Percentiles rank a stretch among this genome's conserved stretches.
phyloP scores from a whole-genome alignment of 2,329 filamentous ascomycete species.

The Phialophora expanda region DNA sequence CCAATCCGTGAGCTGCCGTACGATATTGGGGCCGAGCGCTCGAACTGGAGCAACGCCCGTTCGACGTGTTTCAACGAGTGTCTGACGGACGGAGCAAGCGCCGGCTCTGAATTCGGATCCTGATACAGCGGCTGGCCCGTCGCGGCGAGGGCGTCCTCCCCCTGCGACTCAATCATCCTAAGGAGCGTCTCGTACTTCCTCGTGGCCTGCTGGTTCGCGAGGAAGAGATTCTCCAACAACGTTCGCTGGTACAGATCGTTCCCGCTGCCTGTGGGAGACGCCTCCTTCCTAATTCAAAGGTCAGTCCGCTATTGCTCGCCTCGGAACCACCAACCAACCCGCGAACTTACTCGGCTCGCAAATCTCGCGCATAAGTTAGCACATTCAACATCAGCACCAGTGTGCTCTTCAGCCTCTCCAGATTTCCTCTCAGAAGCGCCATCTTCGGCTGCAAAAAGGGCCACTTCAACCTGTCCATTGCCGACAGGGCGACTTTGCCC shows the following conservation, averaged over 20 bases:
- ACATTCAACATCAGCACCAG: conserved; percentile 43
- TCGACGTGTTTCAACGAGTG: conserved; percentile 15
- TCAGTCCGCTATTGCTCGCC: not conserved
- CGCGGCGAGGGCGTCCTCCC: not conserved
- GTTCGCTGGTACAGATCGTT: conserved; percentile 13
- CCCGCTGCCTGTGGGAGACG: not conserved
- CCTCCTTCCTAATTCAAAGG: not conserved
- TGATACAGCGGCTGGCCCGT: not conserved
- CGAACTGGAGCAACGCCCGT: conserved; percentile 17
- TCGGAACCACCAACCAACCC: not conserved
- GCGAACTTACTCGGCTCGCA: conserved; percentile 21
- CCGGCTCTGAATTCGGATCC: not conserved
- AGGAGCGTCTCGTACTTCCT: conserved; percentile 19
- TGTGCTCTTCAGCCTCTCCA: conserved; percentile 45
- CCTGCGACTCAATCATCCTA: conserved; percentile 4
- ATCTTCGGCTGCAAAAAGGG: conserved; percentile 39
- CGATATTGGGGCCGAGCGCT: conserved; percentile 1
- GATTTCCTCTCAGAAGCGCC: conserved; percentile 40
- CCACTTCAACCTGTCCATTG: conserved; percentile 34
- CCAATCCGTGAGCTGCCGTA: conserved; percentile 4
- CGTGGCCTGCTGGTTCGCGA: conserved; percentile 22
- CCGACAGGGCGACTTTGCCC: conserved; percentile 19
- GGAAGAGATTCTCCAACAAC: conserved; percentile 21
- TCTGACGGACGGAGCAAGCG: conserved; percentile 2
- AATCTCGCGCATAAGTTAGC: conserved; percentile 42